Evolutionary conservation across 2,329 filamentous ascomycete species (phyloP).

Genomic region (Aspergillus flavus): DNA sequence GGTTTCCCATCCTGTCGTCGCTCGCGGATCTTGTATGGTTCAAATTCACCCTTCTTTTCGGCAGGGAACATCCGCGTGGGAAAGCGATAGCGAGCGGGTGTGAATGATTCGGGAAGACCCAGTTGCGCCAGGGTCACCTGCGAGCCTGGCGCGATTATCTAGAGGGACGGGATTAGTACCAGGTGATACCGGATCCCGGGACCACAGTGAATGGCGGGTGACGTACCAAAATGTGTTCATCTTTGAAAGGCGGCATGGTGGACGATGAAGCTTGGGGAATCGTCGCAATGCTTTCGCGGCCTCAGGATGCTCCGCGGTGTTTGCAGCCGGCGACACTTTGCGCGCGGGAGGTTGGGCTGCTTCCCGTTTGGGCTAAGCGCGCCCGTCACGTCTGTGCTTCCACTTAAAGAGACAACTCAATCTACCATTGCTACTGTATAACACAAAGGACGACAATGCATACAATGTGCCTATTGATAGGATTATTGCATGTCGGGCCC

Average conservation of each 20-base stretch:
- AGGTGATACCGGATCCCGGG: neutral
- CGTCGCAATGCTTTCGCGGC: slow-evolving; percentile 21
- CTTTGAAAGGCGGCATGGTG: slow-evolving; percentile 55
- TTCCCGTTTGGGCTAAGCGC: slow-evolving; percentile 29
- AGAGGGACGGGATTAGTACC: slow-evolving; percentile 13
- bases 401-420: neutral
- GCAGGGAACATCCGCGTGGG: slow-evolving; percentile 90
- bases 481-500: neutral
- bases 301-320: slow-evolving; percentile 20
- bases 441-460: neutral
- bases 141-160: slow-evolving; percentile 68
- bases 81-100: slow-evolving; percentile 82
- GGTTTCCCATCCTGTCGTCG: slow-evolving; percentile 33
- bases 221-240: slow-evolving; percentile 55
- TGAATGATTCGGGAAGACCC: slow-evolving; percentile 85
- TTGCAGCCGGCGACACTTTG: slow-evolving; percentile 22
- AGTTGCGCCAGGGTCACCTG: slow-evolving; percentile 89
- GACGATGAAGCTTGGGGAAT: slow-evolving; percentile 16
- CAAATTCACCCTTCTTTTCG: slow-evolving; percentile 75
- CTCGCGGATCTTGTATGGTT: slow-evolving; percentile 77
- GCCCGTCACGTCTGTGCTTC: neutral
- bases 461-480: neutral
- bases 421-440: neutral
- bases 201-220: neutral
- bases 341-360: slow-evolving; percentile 24